Evolutionary conservation across 768 basidiomycete species (phyloP).

Genomic region (Mycena pura): DNA sequence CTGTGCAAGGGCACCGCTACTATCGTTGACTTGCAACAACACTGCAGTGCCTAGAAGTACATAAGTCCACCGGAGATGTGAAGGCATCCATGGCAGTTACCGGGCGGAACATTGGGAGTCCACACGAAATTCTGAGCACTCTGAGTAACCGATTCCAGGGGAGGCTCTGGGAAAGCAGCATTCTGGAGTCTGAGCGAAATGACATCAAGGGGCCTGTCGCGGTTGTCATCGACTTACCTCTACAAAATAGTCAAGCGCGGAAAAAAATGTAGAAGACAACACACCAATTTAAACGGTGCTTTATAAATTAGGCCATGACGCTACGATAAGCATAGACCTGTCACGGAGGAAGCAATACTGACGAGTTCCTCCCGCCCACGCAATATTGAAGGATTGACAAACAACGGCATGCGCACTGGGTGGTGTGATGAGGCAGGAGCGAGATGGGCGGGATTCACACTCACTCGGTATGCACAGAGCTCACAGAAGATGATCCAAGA

Average conservation of each 20-base stretch:
- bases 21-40: background rate
- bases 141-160: background rate
- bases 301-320: background rate
- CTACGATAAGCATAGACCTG: background rate
- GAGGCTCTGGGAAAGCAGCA: background rate
- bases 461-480: constrained; percentile 15
- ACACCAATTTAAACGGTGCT: constrained; percentile 10
- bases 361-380: constrained; percentile 13
- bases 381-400: constrained; percentile 13
- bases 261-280: background rate
- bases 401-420: constrained; percentile 17
- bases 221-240: background rate
- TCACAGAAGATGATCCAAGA: background rate
- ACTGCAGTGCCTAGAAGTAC: background rate
- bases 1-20: constrained; percentile 1
- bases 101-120: constrained; percentile 13
- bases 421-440: background rate
- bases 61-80: background rate
- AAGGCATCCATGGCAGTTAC: background rate
- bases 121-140: background rate
- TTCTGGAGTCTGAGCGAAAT: background rate
- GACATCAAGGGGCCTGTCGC: background rate
- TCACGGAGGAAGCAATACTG: background rate
- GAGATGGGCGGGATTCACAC: background rate
- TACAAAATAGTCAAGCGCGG: background rate